phyloP scores from a whole-genome alignment of 345 rosid genomes.

The Salix dunnii region DNA sequence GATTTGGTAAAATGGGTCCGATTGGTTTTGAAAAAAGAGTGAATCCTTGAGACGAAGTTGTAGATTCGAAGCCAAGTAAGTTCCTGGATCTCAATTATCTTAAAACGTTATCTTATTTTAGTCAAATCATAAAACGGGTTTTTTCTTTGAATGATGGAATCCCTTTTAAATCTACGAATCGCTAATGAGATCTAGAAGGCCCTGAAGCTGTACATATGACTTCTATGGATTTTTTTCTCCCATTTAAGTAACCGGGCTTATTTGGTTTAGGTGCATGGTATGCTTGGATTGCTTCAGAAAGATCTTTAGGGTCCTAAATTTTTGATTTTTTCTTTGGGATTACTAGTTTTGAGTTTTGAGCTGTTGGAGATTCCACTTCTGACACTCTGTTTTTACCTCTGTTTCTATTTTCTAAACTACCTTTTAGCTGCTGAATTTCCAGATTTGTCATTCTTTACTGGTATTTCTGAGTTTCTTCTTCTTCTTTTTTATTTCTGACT shows the following conservation, averaged over 20 bases:
- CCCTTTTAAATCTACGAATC: constrained; percentile 3
- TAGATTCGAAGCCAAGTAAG: constrained; percentile 48
- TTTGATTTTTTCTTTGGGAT: neutral
- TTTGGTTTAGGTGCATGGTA: constrained; percentile 9
- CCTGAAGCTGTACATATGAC: constrained; percentile 14
- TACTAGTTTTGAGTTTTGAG: neutral
- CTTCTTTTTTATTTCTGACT: too few species aligned
- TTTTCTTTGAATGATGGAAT: constrained; percentile 13
- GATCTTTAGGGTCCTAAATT: neutral
- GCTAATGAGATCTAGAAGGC: constrained; percentile 38
- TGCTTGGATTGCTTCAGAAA: constrained; percentile 8
- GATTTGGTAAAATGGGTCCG: constrained; percentile 25
- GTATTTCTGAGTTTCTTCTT: neutral
- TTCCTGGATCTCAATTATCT: constrained; percentile 63
- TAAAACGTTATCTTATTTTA: constrained; percentile 31
- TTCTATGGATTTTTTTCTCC: constrained; percentile 12
- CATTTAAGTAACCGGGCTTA: constrained; percentile 10
- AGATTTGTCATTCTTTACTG: neutral
- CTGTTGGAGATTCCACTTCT: neutral
- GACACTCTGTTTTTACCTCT: neutral
- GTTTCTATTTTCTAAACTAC: neutral
- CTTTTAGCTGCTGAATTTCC: neutral
- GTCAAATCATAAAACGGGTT: constrained; percentile 30
- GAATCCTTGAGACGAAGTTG: constrained; percentile 27
- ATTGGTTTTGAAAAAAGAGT: constrained; percentile 20